Percentiles rank a stretch among this genome's conserved stretches.
Evolutionary conservation across 176 grass and related monocot genomes (phyloP).

Genomic region (Hsuehochloa calcarea): DNA sequence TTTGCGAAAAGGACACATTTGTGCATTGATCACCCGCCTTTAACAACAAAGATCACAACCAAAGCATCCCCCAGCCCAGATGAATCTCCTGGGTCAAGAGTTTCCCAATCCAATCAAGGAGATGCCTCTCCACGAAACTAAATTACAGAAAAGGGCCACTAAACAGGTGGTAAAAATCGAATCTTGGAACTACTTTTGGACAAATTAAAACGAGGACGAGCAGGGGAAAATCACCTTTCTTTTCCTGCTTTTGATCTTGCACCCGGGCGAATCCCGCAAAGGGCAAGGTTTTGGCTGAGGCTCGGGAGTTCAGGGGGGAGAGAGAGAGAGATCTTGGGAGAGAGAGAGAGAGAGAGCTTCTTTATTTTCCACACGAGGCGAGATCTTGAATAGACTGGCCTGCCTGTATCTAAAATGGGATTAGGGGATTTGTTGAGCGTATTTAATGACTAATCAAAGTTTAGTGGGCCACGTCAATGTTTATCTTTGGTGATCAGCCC

Average conservation of each 20-base stretch:
- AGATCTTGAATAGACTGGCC: background rate
- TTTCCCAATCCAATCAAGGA: background rate
- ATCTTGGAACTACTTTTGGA: conserved; percentile 1
- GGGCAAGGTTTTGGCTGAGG: background rate
- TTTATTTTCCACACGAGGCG: conserved; percentile 1
- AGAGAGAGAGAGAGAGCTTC: background rate
- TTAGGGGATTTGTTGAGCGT: background rate
- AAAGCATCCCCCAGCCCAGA: background rate
- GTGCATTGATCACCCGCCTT: background rate
- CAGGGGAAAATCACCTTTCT: conserved; percentile 19
- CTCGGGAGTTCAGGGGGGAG: background rate
- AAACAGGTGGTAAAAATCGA: conserved; percentile 11
- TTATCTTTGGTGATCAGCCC: background rate
- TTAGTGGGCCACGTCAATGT: background rate
- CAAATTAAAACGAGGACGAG: conserved; percentile 3
- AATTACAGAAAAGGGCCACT: background rate
- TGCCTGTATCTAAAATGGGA: background rate
- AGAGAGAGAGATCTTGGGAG: background rate
- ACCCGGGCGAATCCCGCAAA: conserved; percentile 4
- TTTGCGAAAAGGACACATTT: background rate
- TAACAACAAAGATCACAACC: background rate
- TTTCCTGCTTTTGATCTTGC: background rate
- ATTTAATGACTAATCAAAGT: background rate
- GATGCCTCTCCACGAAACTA: background rate
- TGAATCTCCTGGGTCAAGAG: background rate